Percentiles rank a stretch among this genome's conserved stretches.
Evolutionary conservation across 805 yeast genomes (phyloP).

Genomic region (Saturnispora bothae): DNA sequence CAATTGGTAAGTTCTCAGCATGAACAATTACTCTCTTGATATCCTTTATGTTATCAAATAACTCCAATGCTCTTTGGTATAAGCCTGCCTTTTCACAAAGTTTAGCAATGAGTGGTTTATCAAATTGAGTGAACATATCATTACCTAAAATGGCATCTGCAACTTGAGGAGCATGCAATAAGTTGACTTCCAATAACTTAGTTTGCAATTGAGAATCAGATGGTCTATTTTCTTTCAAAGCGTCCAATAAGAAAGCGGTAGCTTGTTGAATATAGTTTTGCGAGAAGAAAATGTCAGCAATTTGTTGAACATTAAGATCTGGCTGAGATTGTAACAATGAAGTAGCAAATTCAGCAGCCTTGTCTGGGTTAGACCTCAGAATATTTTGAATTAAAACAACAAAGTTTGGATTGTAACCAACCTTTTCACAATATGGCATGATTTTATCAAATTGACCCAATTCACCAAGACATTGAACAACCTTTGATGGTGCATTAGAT

Average conservation of each 20-base stretch:
- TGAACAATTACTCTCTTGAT: constrained; percentile 91
- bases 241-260: constrained; percentile 92
- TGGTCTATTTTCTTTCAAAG: constrained; percentile 86
- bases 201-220: constrained; percentile 96
- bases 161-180: constrained; percentile 96
- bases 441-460: constrained; percentile 94
- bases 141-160: constrained; percentile 98
- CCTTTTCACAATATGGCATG: constrained; percentile 85
- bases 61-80: constrained; percentile 91
- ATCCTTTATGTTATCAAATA: constrained; percentile 88
- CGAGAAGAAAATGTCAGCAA: constrained; percentile 88
- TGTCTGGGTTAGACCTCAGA: constrained; percentile 90
- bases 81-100: constrained; percentile 95
- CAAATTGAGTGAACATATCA: constrained; percentile 91
- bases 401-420: constrained; percentile 80
- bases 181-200: constrained; percentile 81
- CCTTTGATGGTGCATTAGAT: constrained; percentile 76
- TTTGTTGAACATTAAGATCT: constrained; percentile 68
- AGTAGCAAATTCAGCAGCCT: constrained; percentile 94
- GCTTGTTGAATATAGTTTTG: constrained; percentile 96
- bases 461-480: constrained; percentile 86
- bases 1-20: constrained; percentile 74
- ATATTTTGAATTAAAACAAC: constrained; percentile 82
- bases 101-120: constrained; percentile 83
- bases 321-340: constrained; percentile 58